Conservation (phyloP, 768 basidiomycete genomes). For the Crucibulum laeve region DNA sequence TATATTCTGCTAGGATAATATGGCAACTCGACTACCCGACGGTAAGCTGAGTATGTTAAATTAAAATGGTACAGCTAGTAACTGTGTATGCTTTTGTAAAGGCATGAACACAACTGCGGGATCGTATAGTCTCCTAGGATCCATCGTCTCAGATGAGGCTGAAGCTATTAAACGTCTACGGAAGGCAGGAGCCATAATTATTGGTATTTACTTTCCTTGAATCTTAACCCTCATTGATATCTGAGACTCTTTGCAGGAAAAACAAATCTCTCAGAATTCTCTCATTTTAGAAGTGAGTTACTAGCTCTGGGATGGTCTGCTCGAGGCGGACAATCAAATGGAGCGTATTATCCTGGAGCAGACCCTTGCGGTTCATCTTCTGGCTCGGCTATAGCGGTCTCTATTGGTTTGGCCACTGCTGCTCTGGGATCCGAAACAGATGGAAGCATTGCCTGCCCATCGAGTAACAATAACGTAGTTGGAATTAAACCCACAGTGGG, state of each 20-base stretch:
- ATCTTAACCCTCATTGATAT: background rate
- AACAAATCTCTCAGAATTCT: conserved; percentile 50
- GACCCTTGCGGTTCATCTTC: conserved; percentile 57
- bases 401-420: conserved; percentile 45
- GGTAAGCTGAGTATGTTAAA: conserved; percentile 18
- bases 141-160: conserved; percentile 40
- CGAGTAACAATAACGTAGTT: conserved; percentile 46
- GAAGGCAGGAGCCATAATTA: conserved; percentile 38
- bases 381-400: conserved; percentile 49
- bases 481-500: conserved; percentile 62
- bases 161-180: conserved; percentile 37
- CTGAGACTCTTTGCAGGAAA: conserved; percentile 32
- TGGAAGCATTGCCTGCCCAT: conserved; percentile 51
- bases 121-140: conserved; percentile 35
- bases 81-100: conserved; percentile 8
- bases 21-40: conserved; percentile 39
- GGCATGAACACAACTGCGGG: conserved; percentile 45
- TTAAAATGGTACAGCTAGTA: background rate
- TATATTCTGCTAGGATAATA: conserved; percentile 32
- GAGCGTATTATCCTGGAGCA: conserved; percentile 43
- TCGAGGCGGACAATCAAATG: conserved; percentile 46
- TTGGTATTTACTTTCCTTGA: conserved; percentile 20
- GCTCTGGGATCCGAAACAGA: conserved; percentile 47
- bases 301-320: conserved; percentile 52
- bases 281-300: conserved; percentile 42